These are phyloP conservation scores for Mycosphaerella arachidis DNA, from an alignment of 2,329 filamentous ascomycete genomes.

Conservation along the genomic window DNA sequence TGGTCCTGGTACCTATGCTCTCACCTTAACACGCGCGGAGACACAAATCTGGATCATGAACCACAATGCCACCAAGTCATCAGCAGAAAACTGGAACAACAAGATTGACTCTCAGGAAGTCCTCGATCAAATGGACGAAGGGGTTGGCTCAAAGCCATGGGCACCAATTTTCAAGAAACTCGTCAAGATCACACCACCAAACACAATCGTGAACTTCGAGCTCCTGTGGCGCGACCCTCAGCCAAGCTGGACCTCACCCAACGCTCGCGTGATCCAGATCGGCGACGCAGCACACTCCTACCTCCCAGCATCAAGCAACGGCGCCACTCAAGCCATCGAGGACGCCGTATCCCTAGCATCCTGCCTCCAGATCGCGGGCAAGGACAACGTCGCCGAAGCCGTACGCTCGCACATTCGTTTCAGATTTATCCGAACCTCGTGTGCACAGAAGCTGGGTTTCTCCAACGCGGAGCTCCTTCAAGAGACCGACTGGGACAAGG, in stretches of 20 bases:
- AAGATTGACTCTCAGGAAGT: constrained; percentile 45
- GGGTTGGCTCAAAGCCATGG: constrained; percentile 42
- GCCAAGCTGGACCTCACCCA: constrained; percentile 42
- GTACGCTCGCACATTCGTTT: constrained; percentile 34
- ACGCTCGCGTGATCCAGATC: constrained; percentile 42
- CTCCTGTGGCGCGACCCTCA: constrained; percentile 46
- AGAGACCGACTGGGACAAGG: constrained; percentile 47
- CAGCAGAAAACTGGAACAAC: constrained; percentile 46
- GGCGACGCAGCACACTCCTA: constrained; percentile 45
- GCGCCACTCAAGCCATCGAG: constrained; percentile 47
- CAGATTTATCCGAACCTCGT: constrained; percentile 44
- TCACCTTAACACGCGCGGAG: constrained; percentile 44
- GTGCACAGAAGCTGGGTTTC: constrained; percentile 48
- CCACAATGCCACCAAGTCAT: constrained; percentile 37
- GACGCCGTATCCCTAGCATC: constrained; percentile 30
- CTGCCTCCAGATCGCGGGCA: constrained; percentile 4
- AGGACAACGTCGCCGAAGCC: constrained; percentile 19
- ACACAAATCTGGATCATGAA: constrained; percentile 50
- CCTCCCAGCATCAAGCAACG: constrained; percentile 43
- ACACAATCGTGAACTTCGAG: constrained; percentile 48
- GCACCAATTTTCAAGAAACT: constrained; percentile 44
- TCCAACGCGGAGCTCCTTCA: constrained; percentile 46
- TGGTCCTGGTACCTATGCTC: constrained; percentile 41
- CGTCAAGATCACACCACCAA: constrained; percentile 41
- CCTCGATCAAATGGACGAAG: constrained; percentile 42